Evolutionary conservation across 768 basidiomycete genomes (phyloP), one percentile per base, ranked within the genome.

Genomic region (Pilatotrama ljubarskyi): DNA sequence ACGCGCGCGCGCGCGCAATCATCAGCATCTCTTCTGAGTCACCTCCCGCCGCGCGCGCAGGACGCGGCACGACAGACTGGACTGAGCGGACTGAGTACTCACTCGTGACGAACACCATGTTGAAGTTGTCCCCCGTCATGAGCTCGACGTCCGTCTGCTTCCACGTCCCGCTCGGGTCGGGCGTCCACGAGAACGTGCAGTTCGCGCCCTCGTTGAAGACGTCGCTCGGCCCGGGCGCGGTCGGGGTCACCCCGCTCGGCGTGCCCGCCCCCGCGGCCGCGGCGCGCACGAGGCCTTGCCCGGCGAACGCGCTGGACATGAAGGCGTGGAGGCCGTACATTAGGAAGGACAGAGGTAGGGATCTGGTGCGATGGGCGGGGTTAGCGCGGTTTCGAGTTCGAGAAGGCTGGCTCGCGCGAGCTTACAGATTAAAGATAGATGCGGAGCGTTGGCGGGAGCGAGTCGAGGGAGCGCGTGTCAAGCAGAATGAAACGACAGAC

Each of bases 121-220:
- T 63, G 52, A 80, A 73, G 75, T 94, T 93, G 68, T 80, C 70
- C 2, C 91, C 92, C 1, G 88, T 86, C 90, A 91, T 93, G 71
- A 93, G 82, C 70, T 91, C 77, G 59, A 94, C 89, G 62, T 78
- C 73, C 83, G 88, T 91, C 58, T 76, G 72, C 69, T 81, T 85
- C 92, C 92, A 94, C 17, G 61, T 63, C 24, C 84, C 84, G 8
- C 81, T 79, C 3, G 73, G 58, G 67, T 91, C 90, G 3, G 76
- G 79, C 0, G 67, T 68, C 92, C 91, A 94, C 8, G 70, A 67
- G 43, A 87, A 77, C 24, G 69, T 64, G 68, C 91, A 93, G 1
- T 73, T 67, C 6, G 70, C 47, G 20, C 90, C 90, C 53, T 80
- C 75, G 36, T 82, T 81, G 77, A 80, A 89, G 18, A 79, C 66